Evolutionary conservation across 2,329 filamentous ascomycete species (phyloP), one percentile per base, ranked within the genome.

Genomic region (Coleophoma eucalyptorum): DNA sequence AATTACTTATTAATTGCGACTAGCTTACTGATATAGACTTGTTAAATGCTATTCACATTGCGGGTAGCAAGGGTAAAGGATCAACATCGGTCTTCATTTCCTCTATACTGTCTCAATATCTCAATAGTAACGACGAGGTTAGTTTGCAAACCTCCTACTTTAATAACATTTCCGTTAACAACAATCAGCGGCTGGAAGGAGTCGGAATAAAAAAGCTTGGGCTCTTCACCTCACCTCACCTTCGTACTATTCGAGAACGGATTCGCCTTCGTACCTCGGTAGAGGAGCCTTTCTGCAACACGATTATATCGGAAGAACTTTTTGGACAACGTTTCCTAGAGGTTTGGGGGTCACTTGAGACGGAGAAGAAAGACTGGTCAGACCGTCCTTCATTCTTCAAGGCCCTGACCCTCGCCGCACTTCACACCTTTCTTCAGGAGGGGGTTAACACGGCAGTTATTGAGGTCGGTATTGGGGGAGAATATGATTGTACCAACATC

Each of bases 1-100:
- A 26, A 26, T 26, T 26, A 8, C 10, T 5, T 26, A 7, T 26
- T 2, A 3, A 26, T 26, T 26, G 26, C 26, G 4, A 8, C 2
- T 26, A 26, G 26, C 26, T 26, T 26, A 26, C 26, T 8, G 35
- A 38, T 18, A 5, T 38, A 2, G 16, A 38, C 58, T 68, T 71
- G 13, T 69, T 88, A 35, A 86, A 86, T 59, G 73, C 87, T 16
- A 65, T 89, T 42, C 84, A 88, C 67, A 77, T 89, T 31, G 79
- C 84, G 21, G 86, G 86, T 11, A 89, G 84, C 16, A 89, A 89
- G 65, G 86, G 86, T 5, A 89, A 89, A 65, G 86, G 86, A 32
- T 86, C 79, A 59, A 87, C 84, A 2, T 89, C 84, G 62, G 83
- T 84, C 43, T 87, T 85, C 56, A 73, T 79, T 53, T 75, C 81